Conservation (phyloP, 2,329 filamentous ascomycete genomes). For the Dryadomyces quercivorus region DNA sequence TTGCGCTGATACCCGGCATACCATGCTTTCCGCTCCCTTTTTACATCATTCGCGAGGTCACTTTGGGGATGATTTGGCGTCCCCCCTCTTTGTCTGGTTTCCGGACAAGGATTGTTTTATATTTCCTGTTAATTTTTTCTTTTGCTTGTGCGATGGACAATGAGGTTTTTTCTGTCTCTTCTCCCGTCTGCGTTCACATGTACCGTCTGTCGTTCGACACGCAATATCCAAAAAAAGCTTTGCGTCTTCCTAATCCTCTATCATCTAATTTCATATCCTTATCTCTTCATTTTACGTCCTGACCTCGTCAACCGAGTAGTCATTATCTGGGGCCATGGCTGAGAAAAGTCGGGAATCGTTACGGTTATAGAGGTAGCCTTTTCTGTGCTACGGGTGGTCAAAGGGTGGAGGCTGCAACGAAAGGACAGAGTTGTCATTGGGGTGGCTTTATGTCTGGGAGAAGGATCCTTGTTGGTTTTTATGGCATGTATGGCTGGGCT, state of each 20-base stretch:
- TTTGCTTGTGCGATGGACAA: neutral
- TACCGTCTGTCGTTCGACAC: neutral
- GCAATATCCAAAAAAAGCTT: slow-evolving; percentile 1
- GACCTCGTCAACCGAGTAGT: neutral
- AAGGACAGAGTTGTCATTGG: too few relatives aligned
- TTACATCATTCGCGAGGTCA: slow-evolving; percentile 8
- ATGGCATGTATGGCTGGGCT: neutral
- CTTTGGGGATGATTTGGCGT: slow-evolving; percentile 1
- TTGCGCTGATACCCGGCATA: slow-evolving; percentile 46
- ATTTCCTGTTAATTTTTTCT: neutral
- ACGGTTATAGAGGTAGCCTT: too few relatives aligned
- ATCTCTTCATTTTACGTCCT: neutral
- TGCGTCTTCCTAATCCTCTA: neutral
- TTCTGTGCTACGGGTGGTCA: neutral
- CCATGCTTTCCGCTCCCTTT: slow-evolving; percentile 32
- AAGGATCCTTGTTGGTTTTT: neutral
- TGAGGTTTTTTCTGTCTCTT: neutral
- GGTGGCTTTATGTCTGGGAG: neutral
- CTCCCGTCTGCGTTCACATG: neutral
- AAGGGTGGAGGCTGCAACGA: too few relatives aligned
- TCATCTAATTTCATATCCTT: slow-evolving; percentile 2
- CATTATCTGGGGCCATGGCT: neutral
- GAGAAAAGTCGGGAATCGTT: neutral
- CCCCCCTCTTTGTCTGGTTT: neutral
- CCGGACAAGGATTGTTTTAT: neutral